Conservation (phyloP, 2,329 filamentous ascomycete genomes). For the Penicillium decumbens region DNA sequence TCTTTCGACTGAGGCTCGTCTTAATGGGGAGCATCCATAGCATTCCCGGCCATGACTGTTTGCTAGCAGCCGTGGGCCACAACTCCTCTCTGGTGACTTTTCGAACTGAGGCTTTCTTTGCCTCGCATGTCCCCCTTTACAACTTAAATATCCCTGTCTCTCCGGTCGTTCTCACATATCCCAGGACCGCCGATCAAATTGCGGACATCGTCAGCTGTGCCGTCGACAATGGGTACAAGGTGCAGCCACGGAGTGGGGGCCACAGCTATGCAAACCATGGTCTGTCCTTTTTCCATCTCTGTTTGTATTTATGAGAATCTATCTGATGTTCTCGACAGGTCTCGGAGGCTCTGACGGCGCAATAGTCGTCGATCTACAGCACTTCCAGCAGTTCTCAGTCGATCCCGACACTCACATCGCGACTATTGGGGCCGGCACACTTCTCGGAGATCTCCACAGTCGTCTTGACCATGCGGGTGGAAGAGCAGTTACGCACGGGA, state of each 20-base stretch:
- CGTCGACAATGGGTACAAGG: conserved; percentile 11
- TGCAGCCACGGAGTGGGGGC: conserved; percentile 22
- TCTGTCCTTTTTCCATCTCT: conserved; percentile 10
- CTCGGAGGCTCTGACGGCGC: conserved; percentile 33
- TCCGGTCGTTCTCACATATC: conserved; percentile 18
- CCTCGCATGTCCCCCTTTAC: conserved; percentile 17
- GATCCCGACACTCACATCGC: conserved; percentile 30
- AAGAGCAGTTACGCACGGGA: conserved; percentile 39
- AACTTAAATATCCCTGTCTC: conserved; percentile 26
- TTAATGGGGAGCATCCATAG: conserved; percentile 20
- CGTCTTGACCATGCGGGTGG: conserved; percentile 28
- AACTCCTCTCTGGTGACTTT: conserved; percentile 14
- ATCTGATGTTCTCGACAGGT: conserved; percentile 14
- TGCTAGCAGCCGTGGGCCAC: conserved; percentile 21
- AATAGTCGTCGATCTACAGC: conserved; percentile 30
- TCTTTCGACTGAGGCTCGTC: neutral
- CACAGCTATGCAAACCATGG: conserved; percentile 42
- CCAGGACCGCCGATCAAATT: conserved; percentile 14
- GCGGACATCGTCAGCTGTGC: conserved; percentile 20
- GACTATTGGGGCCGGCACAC: conserved; percentile 34
- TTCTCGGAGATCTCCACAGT: conserved; percentile 31
- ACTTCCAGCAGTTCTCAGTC: conserved; percentile 32
- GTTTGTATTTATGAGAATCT: too few relatives aligned
- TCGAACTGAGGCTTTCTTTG: conserved; percentile 20
- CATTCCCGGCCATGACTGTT: conserved; percentile 16